A percentile compares a stretch with the other conserved stretches of the same genome.
phyloP scores from a whole-genome alignment of 192 early-diverging fungal species.

The Coemansia sp. region DNA sequence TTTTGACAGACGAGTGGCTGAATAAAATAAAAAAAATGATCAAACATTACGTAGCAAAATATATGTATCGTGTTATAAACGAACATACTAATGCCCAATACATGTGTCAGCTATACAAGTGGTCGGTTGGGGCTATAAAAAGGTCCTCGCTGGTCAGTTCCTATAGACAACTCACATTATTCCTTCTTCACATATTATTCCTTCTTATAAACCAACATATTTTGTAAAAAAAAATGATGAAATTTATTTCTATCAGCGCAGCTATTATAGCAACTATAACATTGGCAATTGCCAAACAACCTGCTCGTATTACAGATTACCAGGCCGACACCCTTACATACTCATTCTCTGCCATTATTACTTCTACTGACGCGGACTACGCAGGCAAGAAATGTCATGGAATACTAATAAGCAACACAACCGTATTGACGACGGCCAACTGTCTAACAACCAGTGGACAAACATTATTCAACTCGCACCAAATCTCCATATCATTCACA shows the following conservation, averaged over 20 bases:
- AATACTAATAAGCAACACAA: slow-evolving; percentile 17
- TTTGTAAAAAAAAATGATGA: not conserved
- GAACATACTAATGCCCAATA: not conserved
- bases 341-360: slow-evolving; percentile 32
- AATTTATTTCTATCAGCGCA: not conserved
- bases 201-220: not conserved
- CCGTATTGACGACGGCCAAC: slow-evolving; percentile 39
- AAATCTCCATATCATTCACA: slow-evolving; percentile 23
- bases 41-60: not conserved
- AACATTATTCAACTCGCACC: slow-evolving; percentile 21
- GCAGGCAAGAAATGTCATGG: slow-evolving; percentile 39
- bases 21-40: not conserved
- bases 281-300: not conserved
- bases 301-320: not conserved
- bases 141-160: not conserved
- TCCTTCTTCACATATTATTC: not conserved
- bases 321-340: not conserved
- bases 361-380: slow-evolving; percentile 20
- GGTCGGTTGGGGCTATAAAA: not conserved
- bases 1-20: not conserved
- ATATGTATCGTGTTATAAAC: too few species aligned
- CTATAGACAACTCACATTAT: not conserved
- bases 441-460: slow-evolving; percentile 21
- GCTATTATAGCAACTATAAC: not conserved
- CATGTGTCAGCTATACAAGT: not conserved